A percentile compares a stretch with the other conserved stretches of the same genome.
Conservation (phyloP, 2,329 filamentous ascomycete species). For the Pestalotiopsis sp. region DNA sequence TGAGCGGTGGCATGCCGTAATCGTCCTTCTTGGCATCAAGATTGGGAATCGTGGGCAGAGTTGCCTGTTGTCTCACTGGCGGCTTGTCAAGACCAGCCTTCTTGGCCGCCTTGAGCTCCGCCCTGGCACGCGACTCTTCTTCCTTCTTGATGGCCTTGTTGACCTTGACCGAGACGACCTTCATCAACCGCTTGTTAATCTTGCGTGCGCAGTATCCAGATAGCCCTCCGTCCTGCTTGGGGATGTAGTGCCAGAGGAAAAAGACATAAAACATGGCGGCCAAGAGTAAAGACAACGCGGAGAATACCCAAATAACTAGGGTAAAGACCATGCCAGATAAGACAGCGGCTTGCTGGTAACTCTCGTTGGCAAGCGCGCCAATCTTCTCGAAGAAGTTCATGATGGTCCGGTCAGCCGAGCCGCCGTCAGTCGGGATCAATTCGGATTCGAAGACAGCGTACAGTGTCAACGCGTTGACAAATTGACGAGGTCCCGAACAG, state of each 20-base stretch:
- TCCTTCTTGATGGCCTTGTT: conserved; percentile 86
- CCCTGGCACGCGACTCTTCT: conserved; percentile 57
- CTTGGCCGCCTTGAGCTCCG: conserved; percentile 49
- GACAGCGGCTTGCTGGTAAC: conserved; percentile 78
- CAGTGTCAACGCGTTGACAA: conserved; percentile 85
- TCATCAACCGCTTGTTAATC: conserved; percentile 80
- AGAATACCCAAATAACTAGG: conserved; percentile 83
- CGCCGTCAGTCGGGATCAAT: conserved; percentile 58
- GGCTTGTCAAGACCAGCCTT: conserved; percentile 53
- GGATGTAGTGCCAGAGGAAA: conserved; percentile 93
- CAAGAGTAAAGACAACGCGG: conserved; percentile 71
- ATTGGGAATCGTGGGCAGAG: conserved; percentile 58
- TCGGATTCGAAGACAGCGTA: conserved; percentile 79
- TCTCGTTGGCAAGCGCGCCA: conserved; percentile 66
- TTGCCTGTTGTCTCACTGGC: conserved; percentile 58
- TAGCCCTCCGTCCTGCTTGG: conserved; percentile 75
- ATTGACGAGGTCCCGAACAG: conserved; percentile 89
- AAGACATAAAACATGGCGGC: conserved; percentile 79
- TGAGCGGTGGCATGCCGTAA: conserved; percentile 58
- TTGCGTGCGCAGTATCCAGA: conserved; percentile 88
- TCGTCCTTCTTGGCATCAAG: conserved; percentile 49
- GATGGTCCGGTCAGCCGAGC: conserved; percentile 61
- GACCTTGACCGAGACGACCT: conserved; percentile 83
- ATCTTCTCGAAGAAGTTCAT: conserved; percentile 84
- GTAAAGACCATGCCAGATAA: conserved; percentile 93